Conservation (phyloP, 495 filamentous ascomycete species). For the Penicillium cosmopolitanum region DNA sequence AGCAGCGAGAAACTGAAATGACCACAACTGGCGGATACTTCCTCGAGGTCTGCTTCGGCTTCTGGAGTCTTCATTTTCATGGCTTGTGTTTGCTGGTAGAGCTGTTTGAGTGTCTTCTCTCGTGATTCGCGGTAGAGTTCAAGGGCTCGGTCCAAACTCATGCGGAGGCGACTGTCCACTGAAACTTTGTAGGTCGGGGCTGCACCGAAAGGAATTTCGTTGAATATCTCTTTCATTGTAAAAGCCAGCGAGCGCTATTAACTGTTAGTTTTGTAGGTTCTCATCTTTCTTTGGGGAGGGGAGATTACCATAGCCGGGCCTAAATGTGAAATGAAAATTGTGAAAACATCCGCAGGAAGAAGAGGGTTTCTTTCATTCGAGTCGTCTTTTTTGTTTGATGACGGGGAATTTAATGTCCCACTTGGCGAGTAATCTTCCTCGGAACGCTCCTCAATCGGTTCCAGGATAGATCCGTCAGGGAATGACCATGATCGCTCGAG, state of each 20-base stretch:
- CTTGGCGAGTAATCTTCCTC: constrained; percentile 58
- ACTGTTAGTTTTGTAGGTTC: constrained; percentile 21
- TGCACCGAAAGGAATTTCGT: constrained; percentile 79
- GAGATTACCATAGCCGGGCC: constrained; percentile 81
- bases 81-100: constrained; percentile 78
- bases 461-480: constrained; percentile 50
- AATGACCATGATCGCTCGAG: constrained; percentile 42
- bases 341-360: constrained; percentile 79
- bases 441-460: constrained; percentile 68
- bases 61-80: constrained; percentile 65
- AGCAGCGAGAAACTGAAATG: constrained; percentile 91
- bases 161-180: constrained; percentile 75
- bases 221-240: constrained; percentile 84
- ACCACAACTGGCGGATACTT: constrained; percentile 92
- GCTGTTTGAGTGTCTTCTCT: constrained; percentile 69
- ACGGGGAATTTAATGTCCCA: constrained; percentile 19
- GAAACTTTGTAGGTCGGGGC: constrained; percentile 66
- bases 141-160: constrained; percentile 78
- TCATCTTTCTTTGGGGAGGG: background rate
- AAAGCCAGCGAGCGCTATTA: constrained; percentile 80
- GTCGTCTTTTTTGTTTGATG: constrained; percentile 19
- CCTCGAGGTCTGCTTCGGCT: constrained; percentile 91
- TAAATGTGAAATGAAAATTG: constrained; percentile 80
- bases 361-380: constrained; percentile 26
- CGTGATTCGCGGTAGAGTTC: constrained; percentile 75